Conservation (phyloP, 768 basidiomycete species). For the Mycena capillaripes region DNA sequence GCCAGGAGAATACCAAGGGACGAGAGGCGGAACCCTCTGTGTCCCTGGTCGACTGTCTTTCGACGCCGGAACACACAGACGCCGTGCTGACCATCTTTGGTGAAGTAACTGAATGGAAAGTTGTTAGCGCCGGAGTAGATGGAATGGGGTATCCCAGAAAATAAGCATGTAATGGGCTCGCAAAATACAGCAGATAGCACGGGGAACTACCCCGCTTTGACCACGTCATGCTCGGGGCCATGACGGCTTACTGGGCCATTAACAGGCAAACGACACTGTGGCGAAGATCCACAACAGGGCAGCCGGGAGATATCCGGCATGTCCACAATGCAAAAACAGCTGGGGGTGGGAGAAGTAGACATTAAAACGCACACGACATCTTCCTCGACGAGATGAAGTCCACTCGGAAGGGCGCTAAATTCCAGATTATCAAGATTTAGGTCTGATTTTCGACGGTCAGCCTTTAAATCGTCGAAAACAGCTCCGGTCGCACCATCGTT, state of each 20-base stretch:
- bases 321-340: not conserved
- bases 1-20: slow-evolving; percentile 83
- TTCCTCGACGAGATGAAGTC: slow-evolving; percentile 82
- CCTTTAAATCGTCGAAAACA: not conserved
- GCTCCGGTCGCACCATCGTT: slow-evolving; percentile 67
- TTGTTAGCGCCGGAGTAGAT: slow-evolving; percentile 10
- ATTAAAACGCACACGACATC: slow-evolving; percentile 82
- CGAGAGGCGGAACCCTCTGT: slow-evolving; percentile 84
- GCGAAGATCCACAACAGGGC: not conserved
- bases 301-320: not conserved
- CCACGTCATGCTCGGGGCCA: not conserved
- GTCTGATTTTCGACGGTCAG: slow-evolving; percentile 56
- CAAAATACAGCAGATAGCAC: not conserved
- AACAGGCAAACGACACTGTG: not conserved
- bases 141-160: not conserved
- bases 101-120: slow-evolving; percentile 72
- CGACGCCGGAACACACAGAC: slow-evolving; percentile 83
- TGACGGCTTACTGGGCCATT: not conserved
- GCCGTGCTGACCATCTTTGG: slow-evolving; percentile 76
- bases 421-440: slow-evolving; percentile 79
- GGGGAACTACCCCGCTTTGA: too few species aligned
- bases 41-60: slow-evolving; percentile 76
- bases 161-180: not conserved
- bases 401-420: slow-evolving; percentile 87
- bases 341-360: too few species aligned